These are phyloP conservation scores for Colletotrichum filicis DNA, from an alignment of 2,329 filamentous ascomycete species.

Conservation along the genomic window DNA sequence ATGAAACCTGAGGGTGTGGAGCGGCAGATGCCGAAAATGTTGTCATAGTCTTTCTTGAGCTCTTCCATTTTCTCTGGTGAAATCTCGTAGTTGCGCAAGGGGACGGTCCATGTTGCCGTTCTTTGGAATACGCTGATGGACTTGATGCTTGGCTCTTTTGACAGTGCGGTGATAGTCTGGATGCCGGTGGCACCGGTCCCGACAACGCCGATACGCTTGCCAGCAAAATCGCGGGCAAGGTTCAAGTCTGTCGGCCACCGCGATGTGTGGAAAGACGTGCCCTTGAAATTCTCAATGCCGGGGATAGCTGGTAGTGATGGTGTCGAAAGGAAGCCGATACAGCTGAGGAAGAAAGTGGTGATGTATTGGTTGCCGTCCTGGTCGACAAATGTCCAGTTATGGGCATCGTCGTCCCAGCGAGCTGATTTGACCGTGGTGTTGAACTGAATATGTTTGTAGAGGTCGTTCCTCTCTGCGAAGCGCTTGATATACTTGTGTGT, in stretches of 20 bases:
- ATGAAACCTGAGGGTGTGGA: conserved; percentile 43
- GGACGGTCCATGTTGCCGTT: conserved; percentile 50
- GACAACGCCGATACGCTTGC: conserved; percentile 41
- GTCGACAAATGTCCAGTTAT: conserved; percentile 5
- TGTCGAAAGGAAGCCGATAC: conserved; percentile 41
- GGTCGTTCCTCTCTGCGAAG: neutral
- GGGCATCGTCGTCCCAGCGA: neutral
- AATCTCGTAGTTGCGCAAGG: conserved; percentile 48
- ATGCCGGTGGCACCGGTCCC: conserved; percentile 47
- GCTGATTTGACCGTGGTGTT: conserved; percentile 5
- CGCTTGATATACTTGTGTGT: conserved; percentile 9
- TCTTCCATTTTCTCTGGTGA: conserved; percentile 49
- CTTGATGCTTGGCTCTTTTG: conserved; percentile 42
- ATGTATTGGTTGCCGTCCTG: conserved; percentile 10
- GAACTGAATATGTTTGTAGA: neutral
- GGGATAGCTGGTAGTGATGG: conserved; percentile 47
- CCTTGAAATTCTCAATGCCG: conserved; percentile 36
- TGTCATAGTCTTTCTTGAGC: conserved; percentile 46
- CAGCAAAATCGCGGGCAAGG: conserved; percentile 22
- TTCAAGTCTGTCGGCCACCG: conserved; percentile 34
- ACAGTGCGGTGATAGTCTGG: conserved; percentile 42
- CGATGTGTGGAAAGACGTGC: conserved; percentile 36
- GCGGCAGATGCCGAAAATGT: conserved; percentile 42
- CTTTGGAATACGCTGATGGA: conserved; percentile 46
- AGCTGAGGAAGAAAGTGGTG: conserved; percentile 4